These are phyloP conservation scores for Penicillium paneum DNA, from an alignment of 2,329 filamentous ascomycete genomes.

Conservation along the genomic window DNA sequence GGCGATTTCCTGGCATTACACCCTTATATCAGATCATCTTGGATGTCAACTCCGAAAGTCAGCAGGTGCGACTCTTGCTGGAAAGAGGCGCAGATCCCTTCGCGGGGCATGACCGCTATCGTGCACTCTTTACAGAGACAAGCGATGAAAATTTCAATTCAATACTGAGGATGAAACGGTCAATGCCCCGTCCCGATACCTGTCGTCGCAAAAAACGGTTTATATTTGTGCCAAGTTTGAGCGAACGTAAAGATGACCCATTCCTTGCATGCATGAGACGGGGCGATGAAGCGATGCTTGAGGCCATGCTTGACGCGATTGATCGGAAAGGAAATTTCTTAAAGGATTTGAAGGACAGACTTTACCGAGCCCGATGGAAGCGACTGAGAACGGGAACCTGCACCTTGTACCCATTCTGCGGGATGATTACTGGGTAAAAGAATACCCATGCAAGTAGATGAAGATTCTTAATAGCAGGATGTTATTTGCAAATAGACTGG, in stretches of 20 bases:
- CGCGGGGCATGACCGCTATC: not conserved
- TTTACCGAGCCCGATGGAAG: not conserved
- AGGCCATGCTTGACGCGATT: not conserved
- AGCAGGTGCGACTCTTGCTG: not conserved
- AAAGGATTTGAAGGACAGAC: not conserved
- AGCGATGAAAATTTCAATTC: no score
- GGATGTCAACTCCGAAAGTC: not conserved
- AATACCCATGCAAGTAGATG: not conserved
- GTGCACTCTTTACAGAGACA: no score
- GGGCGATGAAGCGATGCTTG: not conserved
- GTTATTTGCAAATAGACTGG: not conserved
- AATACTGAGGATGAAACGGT: no score
- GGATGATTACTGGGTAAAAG: not conserved
- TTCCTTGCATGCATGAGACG: not conserved
- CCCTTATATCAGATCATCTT: not conserved
- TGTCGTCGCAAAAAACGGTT: no score
- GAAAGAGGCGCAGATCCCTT: not conserved
- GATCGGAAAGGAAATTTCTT: not conserved
- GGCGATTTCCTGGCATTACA: not conserved
- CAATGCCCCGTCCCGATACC: no score
- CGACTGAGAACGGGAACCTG: not conserved
- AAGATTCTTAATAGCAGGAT: not conserved
- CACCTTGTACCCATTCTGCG: not conserved
- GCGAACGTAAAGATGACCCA: not conserved
- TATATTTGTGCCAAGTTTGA: not conserved